Evolutionary conservation across 2,329 filamentous ascomycete genomes (phyloP).

Genomic region (Lachnellula arida): DNA sequence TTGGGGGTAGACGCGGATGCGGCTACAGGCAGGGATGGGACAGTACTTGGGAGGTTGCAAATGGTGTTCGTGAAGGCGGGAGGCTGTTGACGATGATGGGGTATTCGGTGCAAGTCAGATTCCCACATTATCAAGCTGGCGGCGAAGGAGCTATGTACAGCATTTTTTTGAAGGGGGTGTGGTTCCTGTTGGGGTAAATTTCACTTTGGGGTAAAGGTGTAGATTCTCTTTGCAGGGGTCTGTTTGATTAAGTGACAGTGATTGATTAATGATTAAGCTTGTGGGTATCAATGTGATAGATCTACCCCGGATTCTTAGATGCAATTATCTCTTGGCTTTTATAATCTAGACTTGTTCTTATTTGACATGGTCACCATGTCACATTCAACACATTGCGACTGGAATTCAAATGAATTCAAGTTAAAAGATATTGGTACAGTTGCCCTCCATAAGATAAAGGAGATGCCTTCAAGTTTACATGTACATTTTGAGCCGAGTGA

Average conservation of each 20-base stretch:
- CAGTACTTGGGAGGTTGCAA: conserved; percentile 4
- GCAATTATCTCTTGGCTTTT: no score
- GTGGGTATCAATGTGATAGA: no score
- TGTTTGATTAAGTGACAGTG: no score
- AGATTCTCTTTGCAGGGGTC: no score
- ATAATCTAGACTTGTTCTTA: no score
- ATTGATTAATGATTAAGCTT: no score
- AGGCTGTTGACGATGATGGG: not conserved
- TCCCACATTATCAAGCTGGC: conserved; percentile 15
- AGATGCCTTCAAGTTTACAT: not conserved
- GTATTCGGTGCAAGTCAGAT: conserved; percentile 2
- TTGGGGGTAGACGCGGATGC: not conserved
- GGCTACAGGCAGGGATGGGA: not conserved
- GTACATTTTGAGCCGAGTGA: conserved; percentile 1
- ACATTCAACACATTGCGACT: no score
- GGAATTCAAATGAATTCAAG: not conserved
- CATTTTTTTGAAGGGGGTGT: not conserved
- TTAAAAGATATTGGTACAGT: not conserved
- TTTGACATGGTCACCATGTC: no score
- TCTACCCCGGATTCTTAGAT: no score
- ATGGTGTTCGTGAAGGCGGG: not conserved
- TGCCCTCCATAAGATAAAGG: not conserved
- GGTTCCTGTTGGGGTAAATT: not conserved
- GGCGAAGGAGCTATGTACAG: conserved; percentile 5
- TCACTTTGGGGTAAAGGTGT: no score